phyloP scores from a whole-genome alignment of 1,284 basidiomycete species.

The Ustilago shanxiensis region DNA sequence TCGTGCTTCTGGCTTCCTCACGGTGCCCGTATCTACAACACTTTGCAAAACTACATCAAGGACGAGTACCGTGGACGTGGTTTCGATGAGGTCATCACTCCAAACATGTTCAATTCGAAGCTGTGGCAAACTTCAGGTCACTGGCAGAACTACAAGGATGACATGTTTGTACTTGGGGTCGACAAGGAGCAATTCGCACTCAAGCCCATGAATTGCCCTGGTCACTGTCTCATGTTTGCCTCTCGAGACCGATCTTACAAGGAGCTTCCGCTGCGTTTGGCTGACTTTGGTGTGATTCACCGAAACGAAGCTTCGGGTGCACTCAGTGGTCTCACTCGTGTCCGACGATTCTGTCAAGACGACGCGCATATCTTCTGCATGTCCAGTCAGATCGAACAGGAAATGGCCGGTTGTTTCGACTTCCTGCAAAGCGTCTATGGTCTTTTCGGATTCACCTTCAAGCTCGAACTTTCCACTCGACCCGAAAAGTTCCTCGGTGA shows the following conservation, averaged over 20 bases:
- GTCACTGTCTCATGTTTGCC: constrained; percentile 96
- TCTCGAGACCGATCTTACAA: constrained; percentile 93
- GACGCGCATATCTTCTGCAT: constrained; percentile 98
- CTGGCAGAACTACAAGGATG: constrained; percentile 89
- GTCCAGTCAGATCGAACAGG: constrained; percentile 88
- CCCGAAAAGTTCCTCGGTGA: constrained; percentile 94
- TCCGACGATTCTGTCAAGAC: constrained; percentile 95
- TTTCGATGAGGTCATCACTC: constrained; percentile 82
- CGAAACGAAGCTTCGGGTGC: constrained; percentile 97
- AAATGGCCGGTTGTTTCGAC: constrained; percentile 89
- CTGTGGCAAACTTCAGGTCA: constrained; percentile 99
- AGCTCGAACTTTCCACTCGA: constrained; percentile 92
- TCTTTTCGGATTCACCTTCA: constrained; percentile 97
- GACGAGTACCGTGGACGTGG: constrained; percentile 73
- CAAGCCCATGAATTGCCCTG: constrained; percentile 99
- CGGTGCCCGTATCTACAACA: constrained; percentile 96
- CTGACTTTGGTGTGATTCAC: constrained; percentile 98
- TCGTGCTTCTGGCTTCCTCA: constrained; percentile 97
- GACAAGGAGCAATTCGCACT: constrained; percentile 82
- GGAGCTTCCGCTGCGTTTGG: constrained; percentile 95
- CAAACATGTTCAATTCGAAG: constrained; percentile 97
- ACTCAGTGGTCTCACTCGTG: constrained; percentile 90
- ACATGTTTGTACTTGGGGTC: constrained; percentile 93
- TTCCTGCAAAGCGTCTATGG: constrained; percentile 92
- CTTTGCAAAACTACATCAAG: constrained; percentile 84